Evolutionary conservation across 805 yeast species (phyloP).

Genomic region (Metschnikowia proteae): DNA sequence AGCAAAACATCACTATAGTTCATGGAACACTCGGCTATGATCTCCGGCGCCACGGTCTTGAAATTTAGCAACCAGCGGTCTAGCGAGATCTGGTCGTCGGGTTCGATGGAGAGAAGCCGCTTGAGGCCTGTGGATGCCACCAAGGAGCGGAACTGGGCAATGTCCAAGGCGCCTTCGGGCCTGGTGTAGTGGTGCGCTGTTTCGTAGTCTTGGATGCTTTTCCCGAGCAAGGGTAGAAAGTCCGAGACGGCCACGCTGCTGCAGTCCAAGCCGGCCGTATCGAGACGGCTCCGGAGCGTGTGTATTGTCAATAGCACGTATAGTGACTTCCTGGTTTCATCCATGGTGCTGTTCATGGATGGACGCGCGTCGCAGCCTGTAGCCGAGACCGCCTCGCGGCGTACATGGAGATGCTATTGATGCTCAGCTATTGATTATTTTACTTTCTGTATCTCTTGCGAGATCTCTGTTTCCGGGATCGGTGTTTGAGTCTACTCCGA

Average conservation of each 20-base stretch:
- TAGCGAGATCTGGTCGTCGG: background rate
- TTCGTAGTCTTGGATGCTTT: background rate
- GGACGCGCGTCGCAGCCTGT: no score
- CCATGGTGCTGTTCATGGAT: background rate
- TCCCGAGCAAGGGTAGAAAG: background rate
- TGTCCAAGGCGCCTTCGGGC: background rate
- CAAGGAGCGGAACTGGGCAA: background rate
- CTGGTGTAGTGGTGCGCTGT: background rate
- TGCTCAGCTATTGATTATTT: background rate
- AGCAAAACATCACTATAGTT: conserved; percentile 8
- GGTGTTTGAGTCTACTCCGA: no score
- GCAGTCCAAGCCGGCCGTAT: background rate
- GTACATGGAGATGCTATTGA: background rate
- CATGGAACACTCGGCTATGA: conserved; percentile 15
- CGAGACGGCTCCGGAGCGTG: background rate
- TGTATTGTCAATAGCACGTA: conserved; percentile 3
- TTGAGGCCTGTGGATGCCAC: conserved; percentile 1
- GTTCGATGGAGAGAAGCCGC: background rate
- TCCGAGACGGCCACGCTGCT: background rate
- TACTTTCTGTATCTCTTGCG: no score
- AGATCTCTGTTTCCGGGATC: no score
- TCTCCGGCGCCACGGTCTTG: conserved; percentile 4
- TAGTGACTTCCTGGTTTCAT: conserved; percentile 1
- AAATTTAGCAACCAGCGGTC: background rate
- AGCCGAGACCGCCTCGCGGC: no score